Evolutionary conservation across 2,329 filamentous ascomycete species (phyloP).

Genomic region (Pseudopyrenochaeta lycopersici): DNA sequence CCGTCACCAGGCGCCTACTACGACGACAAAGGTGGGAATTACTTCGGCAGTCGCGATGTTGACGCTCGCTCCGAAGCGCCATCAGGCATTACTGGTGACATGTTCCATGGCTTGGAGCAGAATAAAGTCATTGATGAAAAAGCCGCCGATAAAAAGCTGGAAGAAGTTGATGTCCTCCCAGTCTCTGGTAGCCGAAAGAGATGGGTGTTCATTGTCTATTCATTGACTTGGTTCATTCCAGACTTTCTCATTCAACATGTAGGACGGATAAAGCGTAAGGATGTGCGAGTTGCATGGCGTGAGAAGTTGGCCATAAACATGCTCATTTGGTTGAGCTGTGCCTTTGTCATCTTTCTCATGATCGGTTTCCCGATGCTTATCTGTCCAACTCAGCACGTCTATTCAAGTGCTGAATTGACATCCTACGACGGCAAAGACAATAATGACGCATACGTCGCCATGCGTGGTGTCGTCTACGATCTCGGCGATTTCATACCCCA

Average conservation of each 20-base stretch:
- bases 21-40: slow-evolving; percentile 80
- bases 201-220: slow-evolving; percentile 85
- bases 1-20: slow-evolving; percentile 69
- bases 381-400: slow-evolving; percentile 91
- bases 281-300: slow-evolving; percentile 91
- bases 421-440: slow-evolving; percentile 76
- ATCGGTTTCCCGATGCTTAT: slow-evolving; percentile 85
- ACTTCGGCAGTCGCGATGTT: slow-evolving; percentile 81
- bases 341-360: slow-evolving; percentile 85
- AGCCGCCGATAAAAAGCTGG: slow-evolving; percentile 87
- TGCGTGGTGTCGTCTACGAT: slow-evolving; percentile 90
- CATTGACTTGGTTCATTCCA: slow-evolving; percentile 87
- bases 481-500: slow-evolving; percentile 74
- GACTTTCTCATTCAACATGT: slow-evolving; percentile 80
- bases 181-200: slow-evolving; percentile 84
- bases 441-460: slow-evolving; percentile 73
- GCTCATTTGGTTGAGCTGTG: slow-evolving; percentile 90
- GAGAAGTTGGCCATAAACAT: slow-evolving; percentile 99
- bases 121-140: slow-evolving; percentile 95
- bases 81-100: slow-evolving; percentile 90
- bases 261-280: slow-evolving; percentile 89
- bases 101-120: slow-evolving; percentile 97
- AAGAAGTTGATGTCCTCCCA: slow-evolving; percentile 86
- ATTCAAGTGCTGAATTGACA: slow-evolving; percentile 78
- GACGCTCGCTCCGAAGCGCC: slow-evolving; percentile 92